Conservation (phyloP, 495 filamentous ascomycete genomes). For the Symbiotaphrina buchneri region DNA sequence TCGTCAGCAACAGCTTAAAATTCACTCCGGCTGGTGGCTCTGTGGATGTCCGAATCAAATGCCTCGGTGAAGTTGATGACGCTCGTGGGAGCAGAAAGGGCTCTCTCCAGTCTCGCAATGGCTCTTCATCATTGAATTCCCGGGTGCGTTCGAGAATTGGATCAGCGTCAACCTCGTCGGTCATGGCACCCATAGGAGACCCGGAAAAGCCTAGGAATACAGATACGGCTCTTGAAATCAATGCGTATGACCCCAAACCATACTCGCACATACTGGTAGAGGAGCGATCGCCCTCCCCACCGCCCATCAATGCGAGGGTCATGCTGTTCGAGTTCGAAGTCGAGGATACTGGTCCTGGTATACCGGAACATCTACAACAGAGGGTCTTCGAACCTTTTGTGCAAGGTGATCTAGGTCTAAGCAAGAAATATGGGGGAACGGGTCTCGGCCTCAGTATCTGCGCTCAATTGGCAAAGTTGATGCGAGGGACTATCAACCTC, state of each 20-base stretch:
- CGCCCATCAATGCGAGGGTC: slow-evolving; percentile 30
- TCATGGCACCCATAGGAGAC: slow-evolving; percentile 2
- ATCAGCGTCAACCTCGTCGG: slow-evolving; percentile 6
- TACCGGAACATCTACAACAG: slow-evolving; percentile 49
- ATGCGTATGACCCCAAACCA: slow-evolving; percentile 29
- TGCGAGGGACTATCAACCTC: slow-evolving; percentile 56
- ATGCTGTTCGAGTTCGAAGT: slow-evolving; percentile 71
- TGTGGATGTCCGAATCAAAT: slow-evolving; percentile 52
- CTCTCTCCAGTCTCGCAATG: slow-evolving; percentile 7
- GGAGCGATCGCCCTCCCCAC: slow-evolving; percentile 37
- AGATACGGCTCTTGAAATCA: slow-evolving; percentile 26
- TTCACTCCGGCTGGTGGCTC: slow-evolving; percentile 66
- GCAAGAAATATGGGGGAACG: slow-evolving; percentile 78
- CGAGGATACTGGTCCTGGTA: slow-evolving; percentile 78
- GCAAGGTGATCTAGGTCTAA: slow-evolving; percentile 71
- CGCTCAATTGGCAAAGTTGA: slow-evolving; percentile 58
- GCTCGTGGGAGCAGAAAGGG: slow-evolving; percentile 9
- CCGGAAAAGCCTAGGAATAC: slow-evolving; percentile 4
- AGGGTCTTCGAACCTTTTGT: slow-evolving; percentile 88
- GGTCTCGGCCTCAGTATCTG: slow-evolving; percentile 84
- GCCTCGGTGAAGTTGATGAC: slow-evolving; percentile 30
- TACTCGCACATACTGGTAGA: slow-evolving; percentile 20
- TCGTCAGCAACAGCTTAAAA: slow-evolving; percentile 81
- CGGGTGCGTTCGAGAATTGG: slow-evolving; percentile 2
- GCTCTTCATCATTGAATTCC: slow-evolving; percentile 1